phyloP scores from a whole-genome alignment of 169 alveolate species.

The Plasmodium coatneyi region DNA sequence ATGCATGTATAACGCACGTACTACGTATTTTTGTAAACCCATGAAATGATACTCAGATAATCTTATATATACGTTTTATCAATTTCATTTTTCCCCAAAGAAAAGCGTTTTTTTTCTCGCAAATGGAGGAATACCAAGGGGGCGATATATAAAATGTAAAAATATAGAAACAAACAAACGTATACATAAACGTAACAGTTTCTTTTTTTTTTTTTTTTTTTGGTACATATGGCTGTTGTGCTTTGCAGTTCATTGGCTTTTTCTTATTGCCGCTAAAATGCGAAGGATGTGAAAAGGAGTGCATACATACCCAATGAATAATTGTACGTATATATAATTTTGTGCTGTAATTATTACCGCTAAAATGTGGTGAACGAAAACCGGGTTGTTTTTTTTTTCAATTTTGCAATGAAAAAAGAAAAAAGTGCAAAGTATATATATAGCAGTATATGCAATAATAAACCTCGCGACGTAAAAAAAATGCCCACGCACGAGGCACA shows the following conservation, averaged over 20 bases:
- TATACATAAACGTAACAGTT: not conserved
- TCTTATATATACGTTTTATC: not conserved
- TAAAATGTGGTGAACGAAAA: not conserved
- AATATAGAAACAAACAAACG: not conserved
- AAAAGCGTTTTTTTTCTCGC: not conserved
- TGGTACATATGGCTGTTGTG: not conserved
- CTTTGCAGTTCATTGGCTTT: not conserved
- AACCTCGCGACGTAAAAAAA: not conserved
- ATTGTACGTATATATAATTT: not conserved
- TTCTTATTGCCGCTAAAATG: not conserved
- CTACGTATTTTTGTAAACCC: not conserved
- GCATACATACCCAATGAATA: not conserved
- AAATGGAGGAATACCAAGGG: not conserved
- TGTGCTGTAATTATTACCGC: not conserved
- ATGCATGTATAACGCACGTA: not conserved
- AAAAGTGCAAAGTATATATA: not conserved
- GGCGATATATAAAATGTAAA: not conserved
- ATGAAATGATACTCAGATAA: not conserved
- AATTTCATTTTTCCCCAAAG: not conserved
- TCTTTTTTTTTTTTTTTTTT: too few species aligned
- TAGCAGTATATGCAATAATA: too few species aligned
- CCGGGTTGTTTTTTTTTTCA: not conserved
- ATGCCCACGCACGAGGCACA: not conserved
- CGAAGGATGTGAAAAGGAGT: not conserved
- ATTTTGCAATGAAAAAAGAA: not conserved